Percentiles rank a stretch among this genome's conserved stretches.
Evolutionary conservation across 352 stramenopile genomes (phyloP).

Genomic region (Globisporangium camurandrum): DNA sequence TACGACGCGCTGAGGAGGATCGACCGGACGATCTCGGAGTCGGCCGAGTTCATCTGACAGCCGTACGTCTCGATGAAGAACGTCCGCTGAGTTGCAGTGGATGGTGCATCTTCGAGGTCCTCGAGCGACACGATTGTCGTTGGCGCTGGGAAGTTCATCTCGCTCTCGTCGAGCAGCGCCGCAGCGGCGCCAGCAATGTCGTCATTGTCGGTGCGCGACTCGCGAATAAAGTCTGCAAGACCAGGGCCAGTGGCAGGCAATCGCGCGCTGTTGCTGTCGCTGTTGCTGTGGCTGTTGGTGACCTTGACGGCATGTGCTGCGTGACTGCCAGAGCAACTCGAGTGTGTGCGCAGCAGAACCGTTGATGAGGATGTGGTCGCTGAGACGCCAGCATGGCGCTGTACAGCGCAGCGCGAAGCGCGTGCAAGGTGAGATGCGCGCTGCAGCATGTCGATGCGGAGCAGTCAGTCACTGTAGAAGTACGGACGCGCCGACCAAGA

Average conservation of each 20-base stretch:
- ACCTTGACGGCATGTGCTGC: conserved; percentile 28
- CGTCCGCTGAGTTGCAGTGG: conserved; percentile 16
- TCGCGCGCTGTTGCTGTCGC: conserved; percentile 19
- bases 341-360: conserved; percentile 17
- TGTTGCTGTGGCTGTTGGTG: background rate
- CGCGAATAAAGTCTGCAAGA: conserved; percentile 69
- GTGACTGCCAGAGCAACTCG: conserved; percentile 17
- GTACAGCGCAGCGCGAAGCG: conserved; percentile 1
- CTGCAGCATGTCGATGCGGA: conserved; percentile 10
- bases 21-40: conserved; percentile 96
- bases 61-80: conserved; percentile 95
- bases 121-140: conserved; percentile 39
- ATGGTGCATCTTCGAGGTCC: conserved; percentile 30
- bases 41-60: conserved; percentile 99
- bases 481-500: too few species aligned
- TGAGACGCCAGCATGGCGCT: background rate
- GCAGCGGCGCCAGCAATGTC: conserved; percentile 18
- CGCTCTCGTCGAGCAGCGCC: conserved; percentile 35
- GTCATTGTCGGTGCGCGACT: conserved; percentile 23
- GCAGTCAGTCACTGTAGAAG: too few species aligned
- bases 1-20: conserved; percentile 85
- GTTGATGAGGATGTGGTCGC: background rate
- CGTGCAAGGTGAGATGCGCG: conserved; percentile 4
- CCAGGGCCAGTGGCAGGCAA: conserved; percentile 36
- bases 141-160: conserved; percentile 65